Conservation (phyloP, 2,329 filamentous ascomycete species). For the Whalleya microplaca region DNA sequence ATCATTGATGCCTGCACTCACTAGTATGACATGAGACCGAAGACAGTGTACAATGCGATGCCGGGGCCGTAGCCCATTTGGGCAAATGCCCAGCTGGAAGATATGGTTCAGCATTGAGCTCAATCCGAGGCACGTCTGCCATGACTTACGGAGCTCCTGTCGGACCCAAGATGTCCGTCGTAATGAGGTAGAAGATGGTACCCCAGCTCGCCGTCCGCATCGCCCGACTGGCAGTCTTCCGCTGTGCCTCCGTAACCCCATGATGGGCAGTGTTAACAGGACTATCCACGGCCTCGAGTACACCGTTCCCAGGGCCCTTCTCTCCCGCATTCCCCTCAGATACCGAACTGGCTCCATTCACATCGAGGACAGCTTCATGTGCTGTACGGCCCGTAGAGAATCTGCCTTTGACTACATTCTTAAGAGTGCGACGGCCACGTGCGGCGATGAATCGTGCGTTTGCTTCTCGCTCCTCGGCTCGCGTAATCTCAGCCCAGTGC, state of each 20-base stretch:
- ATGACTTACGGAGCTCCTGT: constrained; percentile 41
- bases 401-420: constrained; percentile 15
- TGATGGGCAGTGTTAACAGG: not conserved
- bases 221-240: constrained; percentile 49
- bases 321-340: constrained; percentile 3
- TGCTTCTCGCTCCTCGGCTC: constrained; percentile 26
- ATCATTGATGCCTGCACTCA: constrained; percentile 3
- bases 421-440: constrained; percentile 14
- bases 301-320: constrained; percentile 1
- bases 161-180: constrained; percentile 52
- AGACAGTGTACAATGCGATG: constrained; percentile 49
- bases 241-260: constrained; percentile 45
- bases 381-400: constrained; percentile 10
- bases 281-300: not conserved
- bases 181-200: constrained; percentile 53
- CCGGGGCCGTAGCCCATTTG: constrained; percentile 48
- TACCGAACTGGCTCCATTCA: constrained; percentile 1
- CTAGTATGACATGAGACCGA: constrained; percentile 47
- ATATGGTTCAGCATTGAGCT: constrained; percentile 18
- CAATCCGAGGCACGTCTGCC: not conserved
- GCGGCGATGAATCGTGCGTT: constrained; percentile 17
- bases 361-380: constrained; percentile 1
- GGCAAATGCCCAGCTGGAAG: constrained; percentile 23
- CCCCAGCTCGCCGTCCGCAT: constrained; percentile 51
- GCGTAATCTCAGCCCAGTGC: constrained; percentile 27